phyloP scores from a whole-genome alignment of 164 flowering plant species.

The Chloranthus sessilifolius region DNA sequence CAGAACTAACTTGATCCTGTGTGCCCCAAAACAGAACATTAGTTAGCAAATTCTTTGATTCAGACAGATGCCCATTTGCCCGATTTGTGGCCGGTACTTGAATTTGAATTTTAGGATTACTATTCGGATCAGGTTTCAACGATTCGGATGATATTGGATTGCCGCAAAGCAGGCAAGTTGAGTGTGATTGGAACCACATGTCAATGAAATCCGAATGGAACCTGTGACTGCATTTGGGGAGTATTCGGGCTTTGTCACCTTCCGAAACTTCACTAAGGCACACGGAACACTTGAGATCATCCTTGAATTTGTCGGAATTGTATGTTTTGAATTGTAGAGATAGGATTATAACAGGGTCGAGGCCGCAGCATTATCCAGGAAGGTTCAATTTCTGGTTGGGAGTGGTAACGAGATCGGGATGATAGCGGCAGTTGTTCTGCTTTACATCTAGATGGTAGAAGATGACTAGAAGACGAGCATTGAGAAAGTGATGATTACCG shows the following conservation, averaged over 20 bases:
- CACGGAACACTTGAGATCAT: conserved; percentile 53
- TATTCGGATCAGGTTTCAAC: neutral
- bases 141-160: conserved; percentile 18
- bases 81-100: neutral
- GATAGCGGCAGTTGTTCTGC: too few species aligned
- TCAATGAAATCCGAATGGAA: conserved; percentile 68
- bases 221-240: conserved; percentile 55
- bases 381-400: too few species aligned
- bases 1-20: conserved; percentile 8
- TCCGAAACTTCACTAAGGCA: conserved; percentile 44
- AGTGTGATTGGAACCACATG: conserved; percentile 67
- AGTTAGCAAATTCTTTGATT: conserved; percentile 7
- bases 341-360: conserved; percentile 2
- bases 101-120: neutral
- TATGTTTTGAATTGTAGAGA: conserved; percentile 28
- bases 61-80: conserved; percentile 6
- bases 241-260: conserved; percentile 48
- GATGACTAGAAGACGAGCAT: too few species aligned
- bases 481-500: too few species aligned
- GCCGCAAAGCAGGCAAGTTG: conserved; percentile 61
- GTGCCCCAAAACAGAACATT: conserved; percentile 14
- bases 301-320: conserved; percentile 20
- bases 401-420: too few species aligned
- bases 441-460: too few species aligned
- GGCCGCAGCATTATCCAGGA: conserved; percentile 4